These are phyloP conservation scores for Tetrapisispora namnaoensis DNA, from an alignment of 805 yeast species.

Conservation along the genomic window DNA sequence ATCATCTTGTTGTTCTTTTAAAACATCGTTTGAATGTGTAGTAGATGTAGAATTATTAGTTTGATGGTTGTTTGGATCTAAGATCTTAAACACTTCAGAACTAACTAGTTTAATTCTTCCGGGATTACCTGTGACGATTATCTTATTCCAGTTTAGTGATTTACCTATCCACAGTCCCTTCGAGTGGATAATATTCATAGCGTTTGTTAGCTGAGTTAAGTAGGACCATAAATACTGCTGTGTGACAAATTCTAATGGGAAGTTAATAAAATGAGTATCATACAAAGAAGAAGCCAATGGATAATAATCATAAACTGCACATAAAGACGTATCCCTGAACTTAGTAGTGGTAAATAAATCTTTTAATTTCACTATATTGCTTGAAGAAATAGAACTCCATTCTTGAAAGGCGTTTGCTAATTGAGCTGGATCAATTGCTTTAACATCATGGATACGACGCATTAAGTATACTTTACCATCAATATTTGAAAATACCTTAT, in stretches of 20 bases:
- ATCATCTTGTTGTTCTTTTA: constrained; percentile 43
- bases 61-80: constrained; percentile 51
- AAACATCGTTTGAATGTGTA: constrained; percentile 7
- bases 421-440: constrained; percentile 40
- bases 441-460: constrained; percentile 59
- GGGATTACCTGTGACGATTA: constrained; percentile 57
- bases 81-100: constrained; percentile 35
- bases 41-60: constrained; percentile 20
- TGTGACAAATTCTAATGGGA: constrained; percentile 32
- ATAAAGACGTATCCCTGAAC: constrained; percentile 70
- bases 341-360: constrained; percentile 84
- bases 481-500: constrained; percentile 67
- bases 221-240: constrained; percentile 69
- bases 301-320: constrained; percentile 74
- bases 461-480: constrained; percentile 75
- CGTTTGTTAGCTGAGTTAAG: constrained; percentile 63
- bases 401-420: constrained; percentile 39
- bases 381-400: constrained; percentile 46
- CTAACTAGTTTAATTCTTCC: constrained; percentile 64
- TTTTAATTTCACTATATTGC: constrained; percentile 55
- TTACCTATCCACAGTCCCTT: constrained; percentile 47
- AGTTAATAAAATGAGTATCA: constrained; percentile 51
- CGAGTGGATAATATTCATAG: constrained; percentile 55
- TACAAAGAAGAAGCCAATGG: constrained; percentile 65
- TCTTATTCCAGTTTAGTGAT: constrained; percentile 51